Evolutionary conservation across 495 filamentous ascomycete genomes (phyloP), one percentile per base, ranked within the genome.

Genomic region (Cryomyces minteri): DNA sequence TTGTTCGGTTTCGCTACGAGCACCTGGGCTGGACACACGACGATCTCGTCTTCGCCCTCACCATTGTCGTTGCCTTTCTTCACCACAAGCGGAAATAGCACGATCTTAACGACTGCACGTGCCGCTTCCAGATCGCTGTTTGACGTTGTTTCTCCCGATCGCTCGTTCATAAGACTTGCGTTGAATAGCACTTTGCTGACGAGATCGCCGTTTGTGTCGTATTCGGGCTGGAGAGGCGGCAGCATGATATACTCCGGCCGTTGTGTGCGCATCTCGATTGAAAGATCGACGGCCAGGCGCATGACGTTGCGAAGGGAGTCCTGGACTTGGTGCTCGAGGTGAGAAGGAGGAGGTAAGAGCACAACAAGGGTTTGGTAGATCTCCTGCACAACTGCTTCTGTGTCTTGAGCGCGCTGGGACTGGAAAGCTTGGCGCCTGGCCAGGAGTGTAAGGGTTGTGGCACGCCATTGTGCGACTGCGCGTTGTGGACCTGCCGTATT

Each of bases 161-260:
- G 80, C 65, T 95, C 90, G 54, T 93, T 88, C 90, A 98, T 98
- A 41, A 88, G 67, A 6, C 74, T 69, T 0, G 88, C 82, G 57
- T 88, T 92, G 74, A 96, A 98, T 44, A 67, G 66, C 11, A 93
- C 79, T 39, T 85, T 82, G 36, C 79, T 81, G 32, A 71, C 70
- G 12, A 96, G 74, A 53, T 94, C 88, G 53, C 90, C 90, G 49
- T 85, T 80, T 50, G 77, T 80, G 62, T 96, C 88, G 64, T 90
- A 96, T 55, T 94, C 85, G 8, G 92, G 88, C 51, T 87, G 84
- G n/a, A 92, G 69, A 6, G 90, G 88, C 4, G 88, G 88, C 5
- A 94, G 77, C 88, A 98, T 95, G 62, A 90, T 85, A 63, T 88
- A 98, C 61, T 95, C 88, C 12, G 90, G 85, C 10, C 87, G 71